phyloP scores from a whole-genome alignment of 2,329 filamentous ascomycete genomes.

The Blumeria hordei region DNA sequence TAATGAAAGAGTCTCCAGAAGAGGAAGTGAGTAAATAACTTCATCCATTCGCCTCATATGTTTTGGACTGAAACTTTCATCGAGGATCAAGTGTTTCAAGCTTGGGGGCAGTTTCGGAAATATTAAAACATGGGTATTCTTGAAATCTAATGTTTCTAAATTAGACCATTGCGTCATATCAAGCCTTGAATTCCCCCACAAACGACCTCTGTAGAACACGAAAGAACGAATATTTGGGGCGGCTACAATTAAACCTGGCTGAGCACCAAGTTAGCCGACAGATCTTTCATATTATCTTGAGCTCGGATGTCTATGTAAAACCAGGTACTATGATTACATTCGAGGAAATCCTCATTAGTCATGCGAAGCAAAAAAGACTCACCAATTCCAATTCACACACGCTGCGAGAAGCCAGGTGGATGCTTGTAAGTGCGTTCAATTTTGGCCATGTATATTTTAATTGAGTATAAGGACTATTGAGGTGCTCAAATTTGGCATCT shows the following conservation, averaged over 20 bases:
- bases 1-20: slow-evolving; percentile 11
- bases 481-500: slow-evolving; percentile 5
- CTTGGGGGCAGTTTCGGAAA: slow-evolving; percentile 10
- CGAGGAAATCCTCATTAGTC: not conserved
- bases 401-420: slow-evolving; percentile 3
- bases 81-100: slow-evolving; percentile 9
- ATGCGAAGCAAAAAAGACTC: not conserved
- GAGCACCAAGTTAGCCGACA: slow-evolving; percentile 1
- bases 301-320: no score
- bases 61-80: slow-evolving; percentile 4
- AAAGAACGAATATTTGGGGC: slow-evolving; percentile 7
- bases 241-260: slow-evolving; percentile 6
- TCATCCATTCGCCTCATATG: not conserved
- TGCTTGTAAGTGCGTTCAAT: slow-evolving; percentile 6
- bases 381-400: slow-evolving; percentile 6
- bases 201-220: slow-evolving; percentile 5
- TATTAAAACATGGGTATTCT: slow-evolving; percentile 3
- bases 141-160: slow-evolving; percentile 10
- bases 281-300: not conserved
- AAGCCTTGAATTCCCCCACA: not conserved
- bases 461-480: slow-evolving; percentile 1
- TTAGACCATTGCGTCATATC: slow-evolving; percentile 6
- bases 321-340: no score
- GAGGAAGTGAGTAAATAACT: slow-evolving; percentile 5
- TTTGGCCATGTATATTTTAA: slow-evolving; percentile 3